Evolutionary conservation across 1,284 basidiomycete species (phyloP).

Genomic region (Mycena citricolor): DNA sequence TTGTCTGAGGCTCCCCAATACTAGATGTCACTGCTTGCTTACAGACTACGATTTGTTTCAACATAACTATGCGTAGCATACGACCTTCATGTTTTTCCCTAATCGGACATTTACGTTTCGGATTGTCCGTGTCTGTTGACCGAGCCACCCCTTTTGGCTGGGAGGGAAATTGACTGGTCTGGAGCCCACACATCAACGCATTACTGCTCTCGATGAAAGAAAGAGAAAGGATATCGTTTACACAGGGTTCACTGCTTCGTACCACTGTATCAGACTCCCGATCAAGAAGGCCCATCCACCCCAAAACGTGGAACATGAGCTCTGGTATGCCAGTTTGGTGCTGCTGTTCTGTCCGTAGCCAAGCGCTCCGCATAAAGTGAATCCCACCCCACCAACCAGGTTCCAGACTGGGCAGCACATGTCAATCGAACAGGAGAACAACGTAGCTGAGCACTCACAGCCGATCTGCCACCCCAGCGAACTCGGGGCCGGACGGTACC

Average conservation of each 20-base stretch:
- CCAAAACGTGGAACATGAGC: conserved; percentile 57
- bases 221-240: no score
- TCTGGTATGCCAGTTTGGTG: conserved; percentile 47
- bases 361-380: conserved; percentile 54
- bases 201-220: no score
- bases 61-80: no score
- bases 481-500: conserved; percentile 42
- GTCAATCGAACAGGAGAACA: neutral
- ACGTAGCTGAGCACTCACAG: conserved; percentile 32
- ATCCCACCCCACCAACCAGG: conserved; percentile 54
- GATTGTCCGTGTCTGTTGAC: no score
- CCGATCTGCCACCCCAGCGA: conserved; percentile 54
- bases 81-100: no score
- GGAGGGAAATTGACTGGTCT: no score
- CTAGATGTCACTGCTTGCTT: no score
- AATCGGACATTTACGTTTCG: no score
- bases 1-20: no score
- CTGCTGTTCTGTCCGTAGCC: conserved; percentile 41
- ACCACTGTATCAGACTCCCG: conserved; percentile 53
- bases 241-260: conserved; percentile 40
- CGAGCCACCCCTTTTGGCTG: no score
- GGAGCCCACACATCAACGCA: no score
- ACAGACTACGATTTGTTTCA: no score
- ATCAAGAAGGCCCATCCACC: conserved; percentile 63
- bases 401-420: conserved; percentile 48